Evolutionary conservation across 73 alveolate species (phyloP).

Genomic region (Loxodes magnus): DNA sequence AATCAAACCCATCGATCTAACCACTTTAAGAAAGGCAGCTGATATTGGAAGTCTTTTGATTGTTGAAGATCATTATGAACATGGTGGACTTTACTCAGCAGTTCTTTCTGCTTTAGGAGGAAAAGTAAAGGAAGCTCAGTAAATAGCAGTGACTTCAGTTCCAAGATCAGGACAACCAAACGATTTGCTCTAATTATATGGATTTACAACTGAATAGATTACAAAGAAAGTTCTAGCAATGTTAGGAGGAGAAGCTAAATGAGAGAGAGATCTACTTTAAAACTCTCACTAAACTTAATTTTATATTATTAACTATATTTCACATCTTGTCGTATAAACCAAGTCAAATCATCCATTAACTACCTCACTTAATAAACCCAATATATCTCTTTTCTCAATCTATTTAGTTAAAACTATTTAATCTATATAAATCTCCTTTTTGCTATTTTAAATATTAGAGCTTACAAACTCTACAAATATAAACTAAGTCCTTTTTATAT

Average conservation of each 20-base stretch:
- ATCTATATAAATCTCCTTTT: no score
- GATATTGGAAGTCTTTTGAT: constrained; percentile 26
- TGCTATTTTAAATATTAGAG: no score
- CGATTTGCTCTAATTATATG: constrained; percentile 28
- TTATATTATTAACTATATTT: no score
- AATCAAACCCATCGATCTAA: constrained; percentile 55
- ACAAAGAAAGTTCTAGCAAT: constrained; percentile 17
- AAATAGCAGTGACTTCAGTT: constrained; percentile 32
- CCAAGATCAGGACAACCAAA: constrained; percentile 70
- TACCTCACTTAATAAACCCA: no score
- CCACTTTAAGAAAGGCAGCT: constrained; percentile 24
- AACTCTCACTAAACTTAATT: no score
- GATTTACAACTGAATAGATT: constrained; percentile 16
- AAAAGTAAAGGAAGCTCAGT: constrained; percentile 27
- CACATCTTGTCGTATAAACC: no score
- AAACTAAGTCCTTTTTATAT: no score
- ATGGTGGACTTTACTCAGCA: constrained; percentile 65
- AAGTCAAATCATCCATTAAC: no score
- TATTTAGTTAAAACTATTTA: no score
- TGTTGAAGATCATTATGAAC: constrained; percentile 68
- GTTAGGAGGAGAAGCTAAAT: neutral
- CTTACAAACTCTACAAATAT: no score
- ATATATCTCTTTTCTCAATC: no score
- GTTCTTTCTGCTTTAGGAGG: constrained; percentile 40
- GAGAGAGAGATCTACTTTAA: no score